A percentile compares a stretch with the other conserved stretches of the same genome.
Evolutionary conservation across 257 asterid genomes (phyloP).

Genomic region (Knoxia roxburghii): DNA sequence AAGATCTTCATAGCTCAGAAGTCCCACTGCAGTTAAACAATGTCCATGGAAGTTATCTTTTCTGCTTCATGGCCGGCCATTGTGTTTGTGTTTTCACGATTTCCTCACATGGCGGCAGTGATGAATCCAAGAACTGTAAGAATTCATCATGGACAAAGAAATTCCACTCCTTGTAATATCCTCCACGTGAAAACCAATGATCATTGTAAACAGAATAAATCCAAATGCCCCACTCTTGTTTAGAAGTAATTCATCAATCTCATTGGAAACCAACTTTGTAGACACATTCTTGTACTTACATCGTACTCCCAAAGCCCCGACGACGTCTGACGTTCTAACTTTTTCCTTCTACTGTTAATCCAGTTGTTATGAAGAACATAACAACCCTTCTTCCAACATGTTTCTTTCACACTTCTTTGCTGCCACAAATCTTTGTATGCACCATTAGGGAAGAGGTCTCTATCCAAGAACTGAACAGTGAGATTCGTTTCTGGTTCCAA

Average conservation of each 20-base stretch:
- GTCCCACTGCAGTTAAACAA: slow-evolving; percentile 1
- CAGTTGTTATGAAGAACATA: slow-evolving; percentile 74
- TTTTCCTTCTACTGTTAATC: slow-evolving; percentile 69
- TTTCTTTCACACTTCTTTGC: slow-evolving; percentile 40
- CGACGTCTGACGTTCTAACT: slow-evolving; percentile 66
- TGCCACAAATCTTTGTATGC: slow-evolving; percentile 75
- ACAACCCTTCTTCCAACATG: slow-evolving; percentile 54
- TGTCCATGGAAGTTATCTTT: not conserved
- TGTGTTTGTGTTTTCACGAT: slow-evolving; percentile 9
- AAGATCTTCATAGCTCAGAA: slow-evolving; percentile 4
- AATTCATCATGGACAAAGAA: slow-evolving; percentile 14
- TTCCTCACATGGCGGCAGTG: slow-evolving; percentile 24
- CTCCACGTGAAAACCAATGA: slow-evolving; percentile 41
- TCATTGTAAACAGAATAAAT: slow-evolving; percentile 11
- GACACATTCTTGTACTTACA: slow-evolving; percentile 65
- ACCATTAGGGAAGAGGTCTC: slow-evolving; percentile 84
- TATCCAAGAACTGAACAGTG: slow-evolving; percentile 62
- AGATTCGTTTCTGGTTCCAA: slow-evolving; percentile 64
- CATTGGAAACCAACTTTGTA: slow-evolving; percentile 49
- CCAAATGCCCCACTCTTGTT: slow-evolving; percentile 14
- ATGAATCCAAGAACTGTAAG: slow-evolving; percentile 33
- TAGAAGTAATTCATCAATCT: slow-evolving; percentile 43
- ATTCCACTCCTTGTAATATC: slow-evolving; percentile 25
- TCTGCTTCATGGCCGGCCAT: slow-evolving; percentile 24
- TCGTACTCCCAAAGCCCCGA: slow-evolving; percentile 91